Conservation (phyloP, 1,284 basidiomycete genomes). For the Flammula alnicola region DNA sequence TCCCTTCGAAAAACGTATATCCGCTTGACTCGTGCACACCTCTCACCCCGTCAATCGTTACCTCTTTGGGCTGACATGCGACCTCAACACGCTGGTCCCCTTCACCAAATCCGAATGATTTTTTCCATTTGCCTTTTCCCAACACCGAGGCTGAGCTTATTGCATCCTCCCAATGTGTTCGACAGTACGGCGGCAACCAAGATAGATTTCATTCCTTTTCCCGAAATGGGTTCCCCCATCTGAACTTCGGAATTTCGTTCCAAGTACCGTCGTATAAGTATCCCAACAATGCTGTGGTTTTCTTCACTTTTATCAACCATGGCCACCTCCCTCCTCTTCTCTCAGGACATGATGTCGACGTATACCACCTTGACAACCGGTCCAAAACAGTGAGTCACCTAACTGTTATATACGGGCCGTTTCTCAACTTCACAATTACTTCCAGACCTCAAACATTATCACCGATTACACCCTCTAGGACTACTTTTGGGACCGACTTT, state of each 20-base stretch:
- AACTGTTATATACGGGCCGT: slow-evolving; percentile 15
- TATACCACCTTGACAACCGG: slow-evolving; percentile 12
- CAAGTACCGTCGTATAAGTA: slow-evolving; percentile 32
- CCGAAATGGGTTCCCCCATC: slow-evolving; percentile 21
- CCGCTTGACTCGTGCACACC: slow-evolving; percentile 18
- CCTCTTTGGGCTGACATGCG: slow-evolving; percentile 22
- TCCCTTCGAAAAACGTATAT: slow-evolving; percentile 27
- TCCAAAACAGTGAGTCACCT: slow-evolving; percentile 24
- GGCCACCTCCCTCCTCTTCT: slow-evolving; percentile 25
- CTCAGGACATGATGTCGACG: slow-evolving; percentile 19
- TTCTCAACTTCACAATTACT: slow-evolving; percentile 3
- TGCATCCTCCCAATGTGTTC: slow-evolving; percentile 18
- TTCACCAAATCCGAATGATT: slow-evolving; percentile 22
- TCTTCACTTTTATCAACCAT: slow-evolving; percentile 18
- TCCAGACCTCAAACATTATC: slow-evolving; percentile 7
- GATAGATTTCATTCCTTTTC: slow-evolving; percentile 22
- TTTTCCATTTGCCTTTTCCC: slow-evolving; percentile 29
- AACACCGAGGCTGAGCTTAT: slow-evolving; percentile 32
- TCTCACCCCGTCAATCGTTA: slow-evolving; percentile 12
- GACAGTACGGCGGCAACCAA: slow-evolving; percentile 19
- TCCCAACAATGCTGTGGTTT: slow-evolving; percentile 17
- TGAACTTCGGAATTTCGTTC: slow-evolving; percentile 24
- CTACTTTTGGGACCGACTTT: slow-evolving; percentile 5
- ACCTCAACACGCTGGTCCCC: slow-evolving; percentile 23
- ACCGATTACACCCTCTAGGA: slow-evolving; percentile 9